phyloP scores from a whole-genome alignment of 106 monocot genomes.

The Platanthera zijinensis region DNA sequence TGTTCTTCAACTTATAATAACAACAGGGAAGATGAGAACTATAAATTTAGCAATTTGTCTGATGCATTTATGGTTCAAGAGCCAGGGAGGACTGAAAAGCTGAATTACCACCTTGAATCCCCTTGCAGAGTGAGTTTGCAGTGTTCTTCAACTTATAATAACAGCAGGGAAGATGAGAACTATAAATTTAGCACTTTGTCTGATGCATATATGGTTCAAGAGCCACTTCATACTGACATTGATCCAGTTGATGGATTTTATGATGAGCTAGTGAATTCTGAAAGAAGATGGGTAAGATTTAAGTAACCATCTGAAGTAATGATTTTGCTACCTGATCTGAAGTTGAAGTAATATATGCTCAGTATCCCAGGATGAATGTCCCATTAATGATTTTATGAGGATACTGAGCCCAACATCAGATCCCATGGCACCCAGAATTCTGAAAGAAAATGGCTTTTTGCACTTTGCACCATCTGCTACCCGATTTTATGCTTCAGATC shows the following conservation, averaged over 20 bases:
- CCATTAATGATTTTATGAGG: too few species aligned
- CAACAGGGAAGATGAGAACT: background rate
- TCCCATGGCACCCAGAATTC: too few species aligned
- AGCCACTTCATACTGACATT: background rate
- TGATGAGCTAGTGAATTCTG: conserved; percentile 4
- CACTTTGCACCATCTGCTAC: background rate
- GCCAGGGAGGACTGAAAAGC: conserved; percentile 22
- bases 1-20: background rate
- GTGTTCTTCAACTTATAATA: conserved; percentile 3
- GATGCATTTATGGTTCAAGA: conserved; percentile 15
- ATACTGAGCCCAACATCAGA: too few species aligned
- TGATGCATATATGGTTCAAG: background rate
- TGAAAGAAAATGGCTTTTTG: too few species aligned
- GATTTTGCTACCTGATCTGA: too few species aligned
- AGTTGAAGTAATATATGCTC: too few species aligned
- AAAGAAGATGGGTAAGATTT: conserved; percentile 7
- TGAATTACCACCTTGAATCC: conserved; percentile 12
- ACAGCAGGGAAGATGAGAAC: background rate
- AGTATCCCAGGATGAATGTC: too few species aligned
- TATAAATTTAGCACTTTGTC: background rate
- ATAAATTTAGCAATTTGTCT: background rate
- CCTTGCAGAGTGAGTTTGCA: background rate
- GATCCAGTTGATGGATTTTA: background rate
- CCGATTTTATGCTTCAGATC: background rate
- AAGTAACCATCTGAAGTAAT: background rate